Evolutionary conservation across 768 basidiomycete species (phyloP), one percentile per base, ranked within the genome.

Genomic region (Mycena sanguinolenta): DNA sequence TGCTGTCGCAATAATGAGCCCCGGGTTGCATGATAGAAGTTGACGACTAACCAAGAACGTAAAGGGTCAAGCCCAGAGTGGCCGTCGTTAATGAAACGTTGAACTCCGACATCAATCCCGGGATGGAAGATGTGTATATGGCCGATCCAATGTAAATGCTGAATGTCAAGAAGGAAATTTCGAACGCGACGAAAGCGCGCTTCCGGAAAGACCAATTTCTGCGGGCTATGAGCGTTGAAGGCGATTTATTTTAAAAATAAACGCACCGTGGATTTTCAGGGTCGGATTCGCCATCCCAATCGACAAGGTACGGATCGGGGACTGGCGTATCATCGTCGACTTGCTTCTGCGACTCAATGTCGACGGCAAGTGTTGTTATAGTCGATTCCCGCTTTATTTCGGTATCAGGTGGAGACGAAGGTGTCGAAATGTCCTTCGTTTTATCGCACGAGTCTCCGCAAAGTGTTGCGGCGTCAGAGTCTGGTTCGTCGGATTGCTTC

Each of bases 121-220:
- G 74, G 19, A 80, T 78, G 14, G 78, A 77, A 23, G 80, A 74
- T 2, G 78, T 77, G 63, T 79, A 81, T 53, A 82, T 80, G 17
- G 77, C 77, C 9, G 80, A 79, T 60, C 80, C 81, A 63, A 82
- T 77, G 70, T 81, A 82, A 21, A 81, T 75, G 57, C 75, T 73
- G 66, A 81, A 77, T 9, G 80, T 81, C 58, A 82, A 64, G 39
- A 81, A 69, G 55, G 77, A 79, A 12, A 81, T 79, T 49, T 76
- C 74, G 55, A 77, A 79, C n/a, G 79, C 76, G 16, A 81, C 78
- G 60, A 80, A 79, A 34, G 74, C 65, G 54, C 77, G 75, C 50
- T 75, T 82, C 21, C 57, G 5, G 30, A 74, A 70, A 7, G 79
- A 79, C 81, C 80, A 82, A 65, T 82, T 79, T 42, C 74, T 76